phyloP scores from a whole-genome alignment of 805 yeast genomes.

The Clavispora phyllophila region DNA sequence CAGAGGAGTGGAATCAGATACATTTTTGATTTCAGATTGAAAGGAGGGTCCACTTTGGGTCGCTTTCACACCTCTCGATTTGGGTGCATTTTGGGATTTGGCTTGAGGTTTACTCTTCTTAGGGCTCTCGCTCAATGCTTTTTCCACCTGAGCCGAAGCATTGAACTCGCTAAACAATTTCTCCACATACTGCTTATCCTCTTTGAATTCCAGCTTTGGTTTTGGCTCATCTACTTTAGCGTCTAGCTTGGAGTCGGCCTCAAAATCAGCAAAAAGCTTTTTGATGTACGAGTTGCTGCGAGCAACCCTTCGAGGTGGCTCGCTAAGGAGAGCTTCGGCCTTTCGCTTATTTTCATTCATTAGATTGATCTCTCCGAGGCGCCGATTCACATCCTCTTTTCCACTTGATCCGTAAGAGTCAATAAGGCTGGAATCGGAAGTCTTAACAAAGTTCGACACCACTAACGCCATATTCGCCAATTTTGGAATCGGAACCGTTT shows the following conservation, averaged over 20 bases:
- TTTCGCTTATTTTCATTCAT: background rate
- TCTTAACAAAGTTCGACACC: constrained; percentile 49
- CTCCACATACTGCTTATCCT: constrained; percentile 25
- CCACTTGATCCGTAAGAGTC: constrained; percentile 22
- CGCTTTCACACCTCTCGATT: background rate
- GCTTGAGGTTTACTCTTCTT: background rate
- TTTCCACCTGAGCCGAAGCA: constrained; percentile 5
- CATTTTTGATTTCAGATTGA: background rate
- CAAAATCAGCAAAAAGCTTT: constrained; percentile 16
- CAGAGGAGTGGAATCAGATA: background rate
- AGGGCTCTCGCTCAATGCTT: constrained; percentile 6
- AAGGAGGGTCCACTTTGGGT: background rate
- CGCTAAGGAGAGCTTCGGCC: background rate
- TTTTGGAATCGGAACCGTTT: constrained; percentile 32
- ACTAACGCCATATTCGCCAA: constrained; percentile 46
- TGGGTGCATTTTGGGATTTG: background rate
- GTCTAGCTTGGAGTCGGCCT: constrained; percentile 4
- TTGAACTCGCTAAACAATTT: constrained; percentile 20
- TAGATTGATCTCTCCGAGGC: constrained; percentile 11
- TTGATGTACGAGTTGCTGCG: constrained; percentile 13
- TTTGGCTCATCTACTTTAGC: background rate
- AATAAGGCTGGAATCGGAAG: constrained; percentile 29
- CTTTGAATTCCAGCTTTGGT: constrained; percentile 7
- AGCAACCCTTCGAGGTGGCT: constrained; percentile 3
- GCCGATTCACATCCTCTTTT: constrained; percentile 8